phyloP scores from a whole-genome alignment of 495 filamentous ascomycete genomes.

The Penicillium paradoxum region DNA sequence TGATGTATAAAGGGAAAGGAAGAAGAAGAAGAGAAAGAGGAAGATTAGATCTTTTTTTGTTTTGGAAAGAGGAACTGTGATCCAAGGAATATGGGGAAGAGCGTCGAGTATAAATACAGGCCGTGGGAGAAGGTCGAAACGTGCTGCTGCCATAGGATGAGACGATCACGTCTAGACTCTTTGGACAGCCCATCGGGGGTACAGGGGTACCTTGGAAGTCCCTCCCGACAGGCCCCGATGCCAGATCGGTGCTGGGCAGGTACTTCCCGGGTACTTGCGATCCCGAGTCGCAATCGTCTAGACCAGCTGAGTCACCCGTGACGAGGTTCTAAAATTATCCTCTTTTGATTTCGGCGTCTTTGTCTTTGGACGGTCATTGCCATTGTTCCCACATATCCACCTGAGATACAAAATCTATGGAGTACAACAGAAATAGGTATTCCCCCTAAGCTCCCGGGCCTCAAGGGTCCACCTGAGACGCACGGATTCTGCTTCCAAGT shows the following conservation, averaged over 20 bases:
- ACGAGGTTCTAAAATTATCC: constrained; percentile 8
- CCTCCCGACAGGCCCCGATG: background rate
- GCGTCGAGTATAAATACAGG: background rate
- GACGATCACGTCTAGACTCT: constrained; percentile 11
- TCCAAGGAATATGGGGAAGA: background rate
- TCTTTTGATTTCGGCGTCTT: constrained; percentile 4
- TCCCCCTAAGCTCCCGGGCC: background rate
- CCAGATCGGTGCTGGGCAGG: background rate
- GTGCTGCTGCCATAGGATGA: constrained; percentile 8
- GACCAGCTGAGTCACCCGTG: constrained; percentile 10
- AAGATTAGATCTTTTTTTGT: too few species aligned
- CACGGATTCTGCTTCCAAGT: constrained; percentile 11
- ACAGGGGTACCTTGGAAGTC: constrained; percentile 2
- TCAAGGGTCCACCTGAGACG: background rate
- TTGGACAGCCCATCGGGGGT: background rate
- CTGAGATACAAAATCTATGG: too few species aligned
- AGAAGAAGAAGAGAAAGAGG: too few species aligned
- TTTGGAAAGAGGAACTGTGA: background rate
- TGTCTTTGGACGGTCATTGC: background rate
- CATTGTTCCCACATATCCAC: background rate
- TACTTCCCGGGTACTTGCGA: background rate
- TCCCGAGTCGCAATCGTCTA: constrained; percentile 5
- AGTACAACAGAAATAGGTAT: too few species aligned
- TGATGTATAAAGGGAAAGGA: background rate
- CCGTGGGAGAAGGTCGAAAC: background rate